A percentile compares a stretch with the other conserved stretches of the same genome.
Conservation (phyloP, 179 eudicot genomes). For the Actinidia arguta region DNA sequence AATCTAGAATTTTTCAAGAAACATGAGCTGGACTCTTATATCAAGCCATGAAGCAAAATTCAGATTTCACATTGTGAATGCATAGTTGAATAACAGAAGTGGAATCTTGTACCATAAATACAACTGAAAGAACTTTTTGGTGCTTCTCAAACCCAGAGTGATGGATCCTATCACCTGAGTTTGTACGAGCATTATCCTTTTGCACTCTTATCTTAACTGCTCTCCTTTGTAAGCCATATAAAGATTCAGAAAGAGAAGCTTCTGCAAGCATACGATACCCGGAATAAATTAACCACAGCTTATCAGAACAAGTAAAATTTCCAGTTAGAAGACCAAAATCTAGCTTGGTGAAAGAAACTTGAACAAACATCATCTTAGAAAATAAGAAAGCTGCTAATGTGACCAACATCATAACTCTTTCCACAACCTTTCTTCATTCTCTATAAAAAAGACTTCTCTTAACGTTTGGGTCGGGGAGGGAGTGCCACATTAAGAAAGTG, state of each 20-base stretch:
- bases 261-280: constrained; percentile 48
- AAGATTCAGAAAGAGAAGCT: constrained; percentile 92
- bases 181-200: constrained; percentile 48
- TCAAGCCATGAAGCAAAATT: constrained; percentile 9
- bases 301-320: constrained; percentile 9
- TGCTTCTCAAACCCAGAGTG: constrained; percentile 72
- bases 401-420: background rate
- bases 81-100: background rate
- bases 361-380: background rate
- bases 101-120: constrained; percentile 64
- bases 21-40: background rate
- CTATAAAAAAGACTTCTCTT: background rate
- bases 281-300: background rate
- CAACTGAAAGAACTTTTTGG: constrained; percentile 92
- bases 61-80: constrained; percentile 1
- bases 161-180: constrained; percentile 48
- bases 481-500: background rate
- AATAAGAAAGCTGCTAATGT: background rate
- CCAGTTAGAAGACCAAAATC: background rate
- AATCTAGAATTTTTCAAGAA: constrained; percentile 1
- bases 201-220: constrained; percentile 57
- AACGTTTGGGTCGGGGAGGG: background rate
- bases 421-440: background rate
- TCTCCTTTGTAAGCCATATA: constrained; percentile 94
- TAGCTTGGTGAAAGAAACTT: background rate